Evolutionary conservation across 495 filamentous ascomycete genomes (phyloP).

Genomic region (Lasiosphaeriaceae sp.): DNA sequence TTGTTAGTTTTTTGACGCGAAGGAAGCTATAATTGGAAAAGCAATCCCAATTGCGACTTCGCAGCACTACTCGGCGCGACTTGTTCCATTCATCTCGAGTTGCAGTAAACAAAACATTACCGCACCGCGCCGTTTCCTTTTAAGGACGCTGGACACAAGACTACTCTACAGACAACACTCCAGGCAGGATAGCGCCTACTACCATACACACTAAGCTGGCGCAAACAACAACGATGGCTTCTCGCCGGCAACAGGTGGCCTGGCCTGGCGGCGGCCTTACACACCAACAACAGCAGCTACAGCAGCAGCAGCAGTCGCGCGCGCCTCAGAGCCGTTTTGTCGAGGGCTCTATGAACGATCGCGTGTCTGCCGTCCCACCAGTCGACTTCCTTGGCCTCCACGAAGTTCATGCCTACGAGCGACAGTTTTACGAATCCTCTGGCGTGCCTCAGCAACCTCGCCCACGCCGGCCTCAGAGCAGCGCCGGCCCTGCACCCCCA

Average conservation of each 20-base stretch:
- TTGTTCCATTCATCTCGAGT: too few relatives aligned
- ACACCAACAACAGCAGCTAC: neutral
- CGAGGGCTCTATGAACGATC: constrained; percentile 76
- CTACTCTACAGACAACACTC: too few relatives aligned
- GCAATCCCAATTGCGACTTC: too few relatives aligned
- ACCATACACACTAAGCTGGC: too few relatives aligned
- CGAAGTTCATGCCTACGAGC: constrained; percentile 34
- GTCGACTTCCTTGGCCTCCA: constrained; percentile 55
- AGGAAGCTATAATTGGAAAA: too few relatives aligned
- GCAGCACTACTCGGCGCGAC: too few relatives aligned
- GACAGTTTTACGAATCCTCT: constrained; percentile 23
- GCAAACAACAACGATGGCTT: neutral
- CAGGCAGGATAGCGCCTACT: too few relatives aligned
- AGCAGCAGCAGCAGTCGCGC: neutral
- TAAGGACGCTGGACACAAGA: too few relatives aligned
- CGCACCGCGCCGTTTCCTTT: too few relatives aligned
- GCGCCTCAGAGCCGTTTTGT: constrained; percentile 47
- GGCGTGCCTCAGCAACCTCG: neutral
- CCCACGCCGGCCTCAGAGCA: constrained; percentile 12
- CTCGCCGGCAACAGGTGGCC: neutral
- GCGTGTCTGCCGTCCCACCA: constrained; percentile 64
- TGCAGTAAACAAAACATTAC: too few relatives aligned
- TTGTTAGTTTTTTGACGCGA: too few relatives aligned
- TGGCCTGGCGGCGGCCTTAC: neutral
- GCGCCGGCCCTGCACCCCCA: constrained; percentile 2